These are phyloP conservation scores for Lyophyllum decastes DNA, from an alignment of 768 basidiomycete species.

Conservation along the genomic window DNA sequence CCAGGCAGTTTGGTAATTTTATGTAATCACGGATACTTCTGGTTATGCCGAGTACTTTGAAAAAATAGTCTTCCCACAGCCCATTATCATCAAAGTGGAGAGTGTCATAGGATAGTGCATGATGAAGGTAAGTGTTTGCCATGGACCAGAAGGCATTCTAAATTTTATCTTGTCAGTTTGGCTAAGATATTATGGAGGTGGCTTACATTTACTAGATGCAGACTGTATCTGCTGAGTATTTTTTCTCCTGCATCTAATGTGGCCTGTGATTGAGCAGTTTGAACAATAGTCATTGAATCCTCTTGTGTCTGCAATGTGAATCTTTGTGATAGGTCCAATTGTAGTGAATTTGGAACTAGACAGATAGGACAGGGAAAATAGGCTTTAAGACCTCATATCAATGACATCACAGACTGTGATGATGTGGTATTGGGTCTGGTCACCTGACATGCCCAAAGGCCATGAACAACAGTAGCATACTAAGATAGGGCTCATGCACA, in stretches of 20 bases:
- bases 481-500: no score
- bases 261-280: slow-evolving; percentile 5
- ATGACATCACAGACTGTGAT: slow-evolving; percentile 36
- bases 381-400: slow-evolving; percentile 31
- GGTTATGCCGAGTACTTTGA: no score
- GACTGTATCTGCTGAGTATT: slow-evolving; percentile 18
- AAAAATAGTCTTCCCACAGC: slow-evolving; percentile 34
- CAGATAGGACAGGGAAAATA: slow-evolving; percentile 40
- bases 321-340: slow-evolving; percentile 18
- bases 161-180: no score
- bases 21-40: no score
- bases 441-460: no score
- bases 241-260: slow-evolving; percentile 20
- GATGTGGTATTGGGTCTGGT: no score
- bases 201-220: slow-evolving; percentile 23
- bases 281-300: slow-evolving; percentile 18
- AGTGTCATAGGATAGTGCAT: slow-evolving; percentile 36
- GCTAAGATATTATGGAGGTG: neutral
- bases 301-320: slow-evolving; percentile 19
- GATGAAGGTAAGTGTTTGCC: slow-evolving; percentile 31
- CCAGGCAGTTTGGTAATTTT: no score
- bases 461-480: no score
- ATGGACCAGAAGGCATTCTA: slow-evolving; percentile 46
- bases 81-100: slow-evolving; percentile 38
- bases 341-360: slow-evolving; percentile 28